phyloP scores from a whole-genome alignment of 257 asterid species.

The Primulina eburnea region DNA sequence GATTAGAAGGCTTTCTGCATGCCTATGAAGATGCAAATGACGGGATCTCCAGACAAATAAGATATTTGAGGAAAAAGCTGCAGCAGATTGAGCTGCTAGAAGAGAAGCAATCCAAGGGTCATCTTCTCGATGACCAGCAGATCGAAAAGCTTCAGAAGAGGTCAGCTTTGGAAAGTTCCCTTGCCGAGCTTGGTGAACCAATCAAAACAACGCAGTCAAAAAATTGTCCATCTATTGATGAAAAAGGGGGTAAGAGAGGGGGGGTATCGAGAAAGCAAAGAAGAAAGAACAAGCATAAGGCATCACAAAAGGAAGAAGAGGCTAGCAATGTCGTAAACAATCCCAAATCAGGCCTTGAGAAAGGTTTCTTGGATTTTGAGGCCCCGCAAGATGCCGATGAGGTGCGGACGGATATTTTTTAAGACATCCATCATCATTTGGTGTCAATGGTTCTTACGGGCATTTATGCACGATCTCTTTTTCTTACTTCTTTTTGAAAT shows the following conservation, averaged over 20 bases:
- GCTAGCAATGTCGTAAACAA: conserved; percentile 33
- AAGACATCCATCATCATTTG: neutral
- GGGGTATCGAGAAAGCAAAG: conserved; percentile 54
- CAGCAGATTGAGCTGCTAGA: conserved; percentile 97
- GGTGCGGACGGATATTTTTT: conserved; percentile 34
- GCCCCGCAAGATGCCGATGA: conserved; percentile 35
- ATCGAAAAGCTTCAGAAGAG: conserved; percentile 67
- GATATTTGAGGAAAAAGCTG: conserved; percentile 84
- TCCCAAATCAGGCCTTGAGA: conserved; percentile 35
- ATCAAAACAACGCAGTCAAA: conserved; percentile 41
- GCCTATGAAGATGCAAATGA: conserved; percentile 47
- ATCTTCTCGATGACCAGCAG: conserved; percentile 84
- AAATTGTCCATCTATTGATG: conserved; percentile 51
- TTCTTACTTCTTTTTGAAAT: neutral
- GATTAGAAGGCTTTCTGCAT: conserved; percentile 63
- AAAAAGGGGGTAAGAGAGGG: conserved; percentile 49
- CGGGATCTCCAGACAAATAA: conserved; percentile 56
- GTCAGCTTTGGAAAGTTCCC: conserved; percentile 59
- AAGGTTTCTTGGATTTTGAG: conserved; percentile 40
- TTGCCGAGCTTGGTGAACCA: conserved; percentile 79
- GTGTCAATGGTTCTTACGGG: neutral
- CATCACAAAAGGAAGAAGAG: conserved; percentile 41
- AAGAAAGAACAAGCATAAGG: conserved; percentile 65
- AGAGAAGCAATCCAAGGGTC: conserved; percentile 69
- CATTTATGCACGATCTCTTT: neutral